Evolutionary conservation across 176 grass and related monocot genomes (phyloP), one percentile per base, ranked within the genome.

Genomic region (Eleusine indica): DNA sequence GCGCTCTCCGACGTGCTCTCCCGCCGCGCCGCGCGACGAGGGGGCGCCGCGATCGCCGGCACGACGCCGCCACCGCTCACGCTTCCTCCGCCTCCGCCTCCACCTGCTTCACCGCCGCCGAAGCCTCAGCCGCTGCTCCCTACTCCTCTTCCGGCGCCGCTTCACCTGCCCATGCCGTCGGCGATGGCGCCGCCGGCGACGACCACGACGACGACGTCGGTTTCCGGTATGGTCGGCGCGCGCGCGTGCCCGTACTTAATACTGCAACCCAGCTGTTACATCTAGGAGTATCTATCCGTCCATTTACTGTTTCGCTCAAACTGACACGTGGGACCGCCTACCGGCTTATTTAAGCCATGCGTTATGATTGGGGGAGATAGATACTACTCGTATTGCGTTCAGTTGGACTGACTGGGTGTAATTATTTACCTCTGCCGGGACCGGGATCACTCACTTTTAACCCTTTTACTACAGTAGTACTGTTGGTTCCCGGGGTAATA

Each of bases 1-100:
- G 89, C 93, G 40, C 86, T 99, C 19, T 87, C 89, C 68, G 89
- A 99, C 82, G 96, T 99, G 40, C 89, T 99, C 43, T 82, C 89
- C 5, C 93, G 93, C 69, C 93, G 96, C 19, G 93, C 89, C 1
- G 89, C 89, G 0, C 85, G 91, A 0, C 93, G 96, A 1, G 89
- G 85, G 0, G 89, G 89, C 17, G 73, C 63, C 11, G 61, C 81
- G 57, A 70, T 89, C 78, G 57, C 87, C 4, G 67, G n/a, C 2
- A 28, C 81, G 0, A 61, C 78, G 18, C 77, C 91, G 1, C 76
- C 70, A 0, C 88, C 60, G 1, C 51, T 82, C 30, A 84, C 91
- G 1, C 91, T 89, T 0, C 83, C 83, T 1, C 88, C 90, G 0
- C 78, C 81, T 1, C 84, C 89, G 0, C 81, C 86, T 0, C 70